These are phyloP conservation scores for Platismatia glauca DNA, from an alignment of 495 filamentous ascomycete species.

Conservation along the genomic window DNA sequence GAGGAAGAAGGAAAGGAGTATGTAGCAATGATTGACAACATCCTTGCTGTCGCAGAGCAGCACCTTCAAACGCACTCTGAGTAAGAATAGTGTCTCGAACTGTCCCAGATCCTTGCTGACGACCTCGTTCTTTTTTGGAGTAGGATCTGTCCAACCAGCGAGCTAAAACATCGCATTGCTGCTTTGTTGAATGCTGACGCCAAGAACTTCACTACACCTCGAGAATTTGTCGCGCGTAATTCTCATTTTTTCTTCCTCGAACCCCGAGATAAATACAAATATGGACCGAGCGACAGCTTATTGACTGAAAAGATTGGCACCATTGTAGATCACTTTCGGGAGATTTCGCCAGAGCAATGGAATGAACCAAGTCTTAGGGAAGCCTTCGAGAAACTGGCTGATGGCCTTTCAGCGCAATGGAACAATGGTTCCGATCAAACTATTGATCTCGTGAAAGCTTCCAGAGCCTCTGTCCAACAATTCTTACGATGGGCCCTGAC, in stretches of 20 bases:
- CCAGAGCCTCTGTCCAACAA: slow-evolving; percentile 41
- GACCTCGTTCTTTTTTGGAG: background rate
- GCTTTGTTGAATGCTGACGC: slow-evolving; percentile 50
- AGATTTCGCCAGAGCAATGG: slow-evolving; percentile 21
- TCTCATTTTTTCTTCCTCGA: slow-evolving; percentile 53
- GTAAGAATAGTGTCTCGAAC: slow-evolving; percentile 24
- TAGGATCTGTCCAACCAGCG: slow-evolving; percentile 28
- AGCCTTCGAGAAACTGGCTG: slow-evolving; percentile 11
- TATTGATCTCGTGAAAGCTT: slow-evolving; percentile 9
- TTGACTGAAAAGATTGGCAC: slow-evolving; percentile 21
- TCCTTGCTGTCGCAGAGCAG: slow-evolving; percentile 32
- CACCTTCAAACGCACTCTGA: slow-evolving; percentile 25
- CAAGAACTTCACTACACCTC: slow-evolving; percentile 52
- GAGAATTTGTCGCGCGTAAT: slow-evolving; percentile 49
- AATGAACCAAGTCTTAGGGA: slow-evolving; percentile 9
- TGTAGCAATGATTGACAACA: slow-evolving; percentile 40
- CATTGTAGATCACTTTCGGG: slow-evolving; percentile 19
- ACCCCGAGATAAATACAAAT: slow-evolving; percentile 14
- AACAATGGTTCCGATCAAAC: slow-evolving; percentile 6
- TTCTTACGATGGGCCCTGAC: slow-evolving; percentile 62
- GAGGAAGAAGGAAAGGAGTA: slow-evolving; percentile 33
- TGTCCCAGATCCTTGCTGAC: background rate
- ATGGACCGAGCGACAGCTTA: background rate
- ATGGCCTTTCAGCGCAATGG: background rate
- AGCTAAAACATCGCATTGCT: slow-evolving; percentile 34